phyloP scores from a whole-genome alignment of 345 rosid genomes.

The Clausena lansium region DNA sequence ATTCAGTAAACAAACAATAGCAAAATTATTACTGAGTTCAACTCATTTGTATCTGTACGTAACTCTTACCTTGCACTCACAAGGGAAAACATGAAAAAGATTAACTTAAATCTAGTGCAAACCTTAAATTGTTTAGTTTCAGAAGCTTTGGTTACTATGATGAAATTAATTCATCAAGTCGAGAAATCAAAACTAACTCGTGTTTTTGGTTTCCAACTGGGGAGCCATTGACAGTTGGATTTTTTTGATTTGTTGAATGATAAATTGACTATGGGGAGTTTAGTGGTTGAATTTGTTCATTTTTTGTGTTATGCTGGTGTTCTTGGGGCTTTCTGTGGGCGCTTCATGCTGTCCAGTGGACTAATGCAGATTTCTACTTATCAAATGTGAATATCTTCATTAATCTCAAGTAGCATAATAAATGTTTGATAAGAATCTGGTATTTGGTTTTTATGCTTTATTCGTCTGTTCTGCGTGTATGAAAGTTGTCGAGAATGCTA shows the following conservation, averaged over 20 bases:
- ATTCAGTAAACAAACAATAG: not conserved
- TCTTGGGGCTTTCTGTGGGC: not conserved
- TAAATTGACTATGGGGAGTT: not conserved
- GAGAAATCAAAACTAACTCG: not conserved
- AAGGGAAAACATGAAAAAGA: not conserved
- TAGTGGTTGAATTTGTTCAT: not conserved
- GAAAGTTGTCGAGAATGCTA: not conserved
- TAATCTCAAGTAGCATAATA: not conserved
- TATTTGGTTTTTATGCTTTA: not conserved
- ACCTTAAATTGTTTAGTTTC: not conserved
- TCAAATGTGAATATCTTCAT: not conserved
- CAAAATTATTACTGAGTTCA: not conserved
- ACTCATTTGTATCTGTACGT: not conserved
- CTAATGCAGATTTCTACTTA: not conserved
- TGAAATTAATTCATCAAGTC: not conserved
- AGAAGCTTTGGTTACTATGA: not conserved
- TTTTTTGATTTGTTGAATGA: not conserved
- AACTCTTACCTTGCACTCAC: not conserved
- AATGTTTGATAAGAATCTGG: conserved; percentile 2
- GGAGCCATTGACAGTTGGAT: not conserved
- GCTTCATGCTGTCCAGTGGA: not conserved
- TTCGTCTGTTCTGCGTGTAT: not conserved
- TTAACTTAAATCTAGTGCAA: not conserved
- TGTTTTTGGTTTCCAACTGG: not conserved
- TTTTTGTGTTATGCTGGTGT: not conserved